Evolutionary conservation across 148 eudicot species (phyloP), one percentile per base, ranked within the genome.

Genomic region (Rhododendron simsii): DNA sequence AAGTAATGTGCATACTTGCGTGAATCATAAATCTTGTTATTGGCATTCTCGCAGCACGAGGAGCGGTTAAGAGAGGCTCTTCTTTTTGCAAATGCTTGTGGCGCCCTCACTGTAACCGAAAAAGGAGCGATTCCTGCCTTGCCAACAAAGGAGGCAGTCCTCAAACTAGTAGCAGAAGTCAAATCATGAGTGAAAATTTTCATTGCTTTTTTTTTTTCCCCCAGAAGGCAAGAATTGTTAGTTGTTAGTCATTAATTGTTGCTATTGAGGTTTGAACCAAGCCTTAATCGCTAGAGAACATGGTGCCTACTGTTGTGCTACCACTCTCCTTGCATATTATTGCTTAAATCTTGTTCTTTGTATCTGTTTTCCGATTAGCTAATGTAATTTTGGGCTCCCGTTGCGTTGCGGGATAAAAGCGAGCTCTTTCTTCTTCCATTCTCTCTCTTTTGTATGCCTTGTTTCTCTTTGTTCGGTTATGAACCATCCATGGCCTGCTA

Each of bases 71-170:
- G 91, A 81, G 91, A 93, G 87, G 98, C 95, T 80, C 89, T 96
- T 87, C 80, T 53, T 45, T 96, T 94, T 87, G 98, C 98, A 65
- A 96, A 96, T 65, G 98, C 91, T 44, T 96, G 98, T 80, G 98
- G 98, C 21, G 98, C 98, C 83, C 91, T 93, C 45, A 92, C 96
- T 0, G 98, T 94, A 4, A 92, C 93, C 33, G 88, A 92, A 88
- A 93, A 90, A 86, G 98, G 98, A 41, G 98, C 98, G 14, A 96
- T 94, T 48, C 98, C 98, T 1, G 91, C 95, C 37, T 73, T 95
- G 74, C 98, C 98, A 0, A 91, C 95, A 11, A 89, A 82, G 90
- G 93, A 92, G 51, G 93, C 89, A 78, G 96, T 96, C 63, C 87
- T 89, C 20, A 82, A 94, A 87, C 83, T 92, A 75, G 76, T 95